Evolutionary conservation across 495 filamentous ascomycete genomes (phyloP).

Genomic region (Poronia punctata): DNA sequence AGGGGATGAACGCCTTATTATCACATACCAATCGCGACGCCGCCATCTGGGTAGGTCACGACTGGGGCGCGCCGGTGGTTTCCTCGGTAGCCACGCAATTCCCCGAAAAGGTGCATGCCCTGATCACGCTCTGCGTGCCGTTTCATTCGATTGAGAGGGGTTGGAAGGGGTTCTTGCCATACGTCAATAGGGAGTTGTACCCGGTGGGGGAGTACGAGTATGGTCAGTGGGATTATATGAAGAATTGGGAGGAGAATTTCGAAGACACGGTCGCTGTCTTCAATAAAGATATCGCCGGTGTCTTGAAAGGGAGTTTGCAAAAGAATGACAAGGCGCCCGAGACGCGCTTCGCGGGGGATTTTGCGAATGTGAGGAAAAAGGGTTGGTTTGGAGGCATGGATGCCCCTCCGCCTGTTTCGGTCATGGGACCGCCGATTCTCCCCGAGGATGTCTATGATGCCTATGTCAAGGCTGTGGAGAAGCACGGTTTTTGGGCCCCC

Average conservation of each 20-base stretch:
- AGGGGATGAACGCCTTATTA: conserved; percentile 9
- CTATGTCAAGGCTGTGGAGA: conserved; percentile 1
- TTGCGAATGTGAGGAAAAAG: background rate
- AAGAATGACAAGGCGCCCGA: background rate
- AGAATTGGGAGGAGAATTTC: conserved; percentile 7
- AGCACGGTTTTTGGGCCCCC: conserved; percentile 1
- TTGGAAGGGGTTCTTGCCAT: conserved; percentile 2
- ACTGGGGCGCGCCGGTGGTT: conserved; percentile 7
- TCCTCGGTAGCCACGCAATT: conserved; percentile 10
- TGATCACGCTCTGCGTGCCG: conserved; percentile 5
- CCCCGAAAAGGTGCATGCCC: conserved; percentile 6
- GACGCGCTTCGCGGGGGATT: background rate
- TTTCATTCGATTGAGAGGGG: conserved; percentile 6
- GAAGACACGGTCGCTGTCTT: conserved; percentile 5
- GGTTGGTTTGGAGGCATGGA: background rate
- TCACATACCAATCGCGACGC: conserved; percentile 7
- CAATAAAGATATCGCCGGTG: conserved; percentile 1
- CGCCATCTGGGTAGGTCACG: conserved; percentile 10
- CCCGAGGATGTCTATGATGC: background rate
- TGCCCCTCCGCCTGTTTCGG: background rate
- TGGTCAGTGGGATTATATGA: conserved; percentile 10
- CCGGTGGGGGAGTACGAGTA: conserved; percentile 5
- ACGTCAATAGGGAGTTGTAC: conserved; percentile 2
- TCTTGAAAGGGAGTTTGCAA: background rate
- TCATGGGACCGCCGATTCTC: conserved; percentile 2